Evolutionary conservation across 1,139 yeast genomes (phyloP).

Genomic region (Debaryomyces nepalensis): DNA sequence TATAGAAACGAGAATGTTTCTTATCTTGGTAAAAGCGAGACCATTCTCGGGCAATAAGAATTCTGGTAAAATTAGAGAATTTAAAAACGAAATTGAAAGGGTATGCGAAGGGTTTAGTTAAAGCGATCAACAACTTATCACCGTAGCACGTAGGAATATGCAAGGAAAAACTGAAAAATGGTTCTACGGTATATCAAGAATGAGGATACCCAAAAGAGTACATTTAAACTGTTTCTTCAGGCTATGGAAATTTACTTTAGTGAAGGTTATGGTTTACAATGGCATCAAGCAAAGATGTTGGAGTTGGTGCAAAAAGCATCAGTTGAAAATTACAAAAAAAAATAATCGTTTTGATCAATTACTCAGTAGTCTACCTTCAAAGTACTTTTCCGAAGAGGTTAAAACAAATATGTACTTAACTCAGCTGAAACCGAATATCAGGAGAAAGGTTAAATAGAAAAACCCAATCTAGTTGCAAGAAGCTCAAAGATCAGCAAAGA

Average conservation of each 20-base stretch:
- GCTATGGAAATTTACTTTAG: not conserved
- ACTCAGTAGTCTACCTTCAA: not conserved
- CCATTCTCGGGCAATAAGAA: not conserved
- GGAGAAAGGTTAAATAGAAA: not conserved
- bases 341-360: not conserved
- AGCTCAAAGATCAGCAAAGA: not conserved
- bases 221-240: not conserved
- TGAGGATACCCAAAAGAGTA: not conserved
- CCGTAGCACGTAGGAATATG: not conserved
- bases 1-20: slow-evolving; percentile 2
- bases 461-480: not conserved
- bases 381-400: not conserved
- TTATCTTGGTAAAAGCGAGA: not conserved
- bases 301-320: not conserved
- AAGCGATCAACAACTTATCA: not conserved
- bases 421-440: not conserved
- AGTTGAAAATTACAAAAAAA: not conserved
- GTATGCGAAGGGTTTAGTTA: not conserved
- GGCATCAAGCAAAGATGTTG: not conserved
- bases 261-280: not conserved
- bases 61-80: not conserved
- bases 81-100: not conserved
- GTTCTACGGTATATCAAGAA: not conserved
- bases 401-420: not conserved
- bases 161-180: not conserved